These are phyloP conservation scores for Plasmodium vinckei DNA, from an alignment of 169 alveolate species.

Conservation along the genomic window DNA sequence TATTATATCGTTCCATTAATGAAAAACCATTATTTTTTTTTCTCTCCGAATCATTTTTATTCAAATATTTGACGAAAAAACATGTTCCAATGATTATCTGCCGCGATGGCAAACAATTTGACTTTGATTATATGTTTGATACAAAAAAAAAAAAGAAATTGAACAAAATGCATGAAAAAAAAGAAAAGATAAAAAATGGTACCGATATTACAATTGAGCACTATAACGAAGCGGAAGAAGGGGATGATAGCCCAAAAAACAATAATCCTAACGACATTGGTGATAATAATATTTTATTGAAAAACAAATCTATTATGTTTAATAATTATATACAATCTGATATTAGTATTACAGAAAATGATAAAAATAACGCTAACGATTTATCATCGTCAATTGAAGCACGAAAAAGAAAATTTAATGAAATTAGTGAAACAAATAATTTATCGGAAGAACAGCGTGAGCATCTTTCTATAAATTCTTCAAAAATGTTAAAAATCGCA, in stretches of 20 bases:
- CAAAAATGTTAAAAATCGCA: too few species aligned
- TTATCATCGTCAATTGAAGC: not conserved
- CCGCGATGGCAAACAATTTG: slow-evolving; percentile 1
- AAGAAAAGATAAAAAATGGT: not conserved
- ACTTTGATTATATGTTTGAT: not conserved
- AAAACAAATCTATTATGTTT: too few species aligned
- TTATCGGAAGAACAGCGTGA: not conserved
- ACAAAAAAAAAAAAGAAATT: not conserved
- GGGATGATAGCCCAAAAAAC: not conserved
- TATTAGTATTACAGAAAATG: too few species aligned
- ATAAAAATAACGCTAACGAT: too few species aligned
- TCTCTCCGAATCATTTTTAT: slow-evolving; percentile 30
- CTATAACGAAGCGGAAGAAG: not conserved
- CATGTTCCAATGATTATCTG: slow-evolving; percentile 12
- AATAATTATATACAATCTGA: too few species aligned
- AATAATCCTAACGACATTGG: not conserved
- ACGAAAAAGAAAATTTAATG: slow-evolving; percentile 3
- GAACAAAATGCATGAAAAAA: not conserved
- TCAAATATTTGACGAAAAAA: slow-evolving; percentile 9
- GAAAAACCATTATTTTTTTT: slow-evolving; percentile 43
- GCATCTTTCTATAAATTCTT: too few species aligned
- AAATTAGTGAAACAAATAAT: not conserved
- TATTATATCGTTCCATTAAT: not conserved
- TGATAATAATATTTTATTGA: not conserved
- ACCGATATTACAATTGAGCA: not conserved